Evolutionary conservation across 768 basidiomycete species (phyloP).

Genomic region (Tremella yokohamensis): DNA sequence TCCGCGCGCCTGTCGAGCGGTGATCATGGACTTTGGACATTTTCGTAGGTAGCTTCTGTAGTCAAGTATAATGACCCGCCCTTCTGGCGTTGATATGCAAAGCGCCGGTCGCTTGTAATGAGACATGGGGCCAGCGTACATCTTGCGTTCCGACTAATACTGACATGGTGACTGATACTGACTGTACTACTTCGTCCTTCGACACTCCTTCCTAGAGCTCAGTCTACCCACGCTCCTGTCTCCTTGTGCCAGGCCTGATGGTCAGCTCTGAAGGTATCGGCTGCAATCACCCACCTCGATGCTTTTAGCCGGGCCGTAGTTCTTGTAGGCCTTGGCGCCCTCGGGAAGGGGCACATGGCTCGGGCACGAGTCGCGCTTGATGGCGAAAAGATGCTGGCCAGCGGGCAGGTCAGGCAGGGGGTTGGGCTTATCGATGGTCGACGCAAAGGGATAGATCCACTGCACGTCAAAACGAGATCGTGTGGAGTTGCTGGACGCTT

Average conservation of each 20-base stretch:
- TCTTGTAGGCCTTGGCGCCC: conserved; percentile 33
- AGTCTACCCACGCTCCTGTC: conserved; percentile 47
- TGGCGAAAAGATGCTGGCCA: conserved; percentile 25
- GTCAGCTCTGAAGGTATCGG: too few relatives aligned
- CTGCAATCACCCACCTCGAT: conserved; percentile 44
- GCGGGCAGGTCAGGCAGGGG: conserved; percentile 42
- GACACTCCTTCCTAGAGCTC: not conserved
- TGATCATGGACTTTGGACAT: not conserved
- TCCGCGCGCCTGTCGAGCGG: not conserved
- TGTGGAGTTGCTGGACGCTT: conserved; percentile 1
- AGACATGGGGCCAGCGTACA: not conserved
- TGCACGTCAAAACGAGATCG: conserved; percentile 10
- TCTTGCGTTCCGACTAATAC: not conserved
- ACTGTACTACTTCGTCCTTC: not conserved
- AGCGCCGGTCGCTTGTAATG: not conserved
- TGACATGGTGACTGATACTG: not conserved
- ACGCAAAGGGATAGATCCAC: conserved; percentile 52
- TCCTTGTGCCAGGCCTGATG: conserved; percentile 46
- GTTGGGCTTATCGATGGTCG: conserved; percentile 45
- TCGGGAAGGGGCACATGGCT: conserved; percentile 38
- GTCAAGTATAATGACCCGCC: conserved; percentile 2
- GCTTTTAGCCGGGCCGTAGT: conserved; percentile 43
- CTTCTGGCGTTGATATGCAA: not conserved
- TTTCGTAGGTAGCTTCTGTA: conserved; percentile 4
- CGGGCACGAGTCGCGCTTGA: conserved; percentile 44